Evolutionary conservation across 352 stramenopile species (phyloP).

Genomic region (Thalassiosira exigua): DNA sequence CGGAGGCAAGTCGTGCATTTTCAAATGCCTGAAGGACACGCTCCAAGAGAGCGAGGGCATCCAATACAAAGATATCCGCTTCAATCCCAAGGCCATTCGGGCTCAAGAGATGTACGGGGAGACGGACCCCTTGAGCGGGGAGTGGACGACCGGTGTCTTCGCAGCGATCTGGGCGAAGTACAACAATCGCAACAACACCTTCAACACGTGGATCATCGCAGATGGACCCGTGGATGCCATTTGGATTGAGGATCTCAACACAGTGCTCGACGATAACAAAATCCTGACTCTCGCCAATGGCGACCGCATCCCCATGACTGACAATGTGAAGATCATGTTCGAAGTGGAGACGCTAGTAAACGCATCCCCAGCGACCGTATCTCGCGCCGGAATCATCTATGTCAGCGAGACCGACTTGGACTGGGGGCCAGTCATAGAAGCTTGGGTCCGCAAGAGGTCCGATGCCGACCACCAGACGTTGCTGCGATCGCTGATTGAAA

Average conservation of each 20-base stretch:
- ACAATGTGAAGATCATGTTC: conserved; percentile 96
- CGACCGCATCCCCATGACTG: conserved; percentile 97
- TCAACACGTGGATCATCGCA: conserved; percentile 98
- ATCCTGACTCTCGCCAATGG: conserved; percentile 97
- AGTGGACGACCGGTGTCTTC: conserved; percentile 98
- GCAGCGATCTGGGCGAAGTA: conserved; percentile 98
- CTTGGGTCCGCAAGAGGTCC: conserved; percentile 94
- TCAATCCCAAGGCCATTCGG: conserved; percentile 98
- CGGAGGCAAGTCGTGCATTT: conserved; percentile 97
- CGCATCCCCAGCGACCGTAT: conserved; percentile 96
- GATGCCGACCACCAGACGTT: conserved; percentile 88
- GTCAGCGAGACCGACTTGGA: conserved; percentile 98
- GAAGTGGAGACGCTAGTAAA: conserved; percentile 97
- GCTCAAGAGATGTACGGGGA: conserved; percentile 98
- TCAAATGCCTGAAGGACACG: conserved; percentile 93
- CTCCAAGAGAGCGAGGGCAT: conserved; percentile 92
- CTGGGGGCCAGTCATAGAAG: conserved; percentile 95
- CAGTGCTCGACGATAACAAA: conserved; percentile 97
- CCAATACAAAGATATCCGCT: conserved; percentile 94
- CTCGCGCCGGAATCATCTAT: conserved; percentile 96
- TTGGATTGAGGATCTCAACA: conserved; percentile 99
- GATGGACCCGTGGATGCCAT: conserved; percentile 97
- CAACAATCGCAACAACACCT: conserved; percentile 97
- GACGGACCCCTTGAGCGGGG: conserved; percentile 93
- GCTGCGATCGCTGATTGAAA: conserved; percentile 91